A percentile compares a stretch with the other conserved stretches of the same genome.
phyloP scores from a whole-genome alignment of 441 rosid genomes.

The Geranium incanum region DNA sequence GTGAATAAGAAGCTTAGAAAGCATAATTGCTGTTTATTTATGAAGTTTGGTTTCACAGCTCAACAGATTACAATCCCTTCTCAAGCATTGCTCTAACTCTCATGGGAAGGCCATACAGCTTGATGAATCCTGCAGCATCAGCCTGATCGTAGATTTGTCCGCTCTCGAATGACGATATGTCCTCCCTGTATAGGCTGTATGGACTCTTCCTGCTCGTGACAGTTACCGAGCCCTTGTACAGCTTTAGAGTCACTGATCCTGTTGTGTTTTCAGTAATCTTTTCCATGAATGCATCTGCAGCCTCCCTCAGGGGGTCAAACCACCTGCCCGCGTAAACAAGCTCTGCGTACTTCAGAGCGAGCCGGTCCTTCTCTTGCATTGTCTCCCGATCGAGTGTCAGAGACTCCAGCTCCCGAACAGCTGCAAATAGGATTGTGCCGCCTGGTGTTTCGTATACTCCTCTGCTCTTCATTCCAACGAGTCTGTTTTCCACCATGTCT shows the following conservation, averaged over 20 bases:
- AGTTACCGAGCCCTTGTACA: constrained; percentile 66
- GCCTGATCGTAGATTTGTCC: constrained; percentile 6
- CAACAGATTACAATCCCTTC: neutral
- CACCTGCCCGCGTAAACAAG: constrained; percentile 92
- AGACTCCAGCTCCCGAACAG: constrained; percentile 72
- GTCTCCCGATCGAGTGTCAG: constrained; percentile 82
- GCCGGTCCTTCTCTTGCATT: constrained; percentile 66
- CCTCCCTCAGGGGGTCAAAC: constrained; percentile 81
- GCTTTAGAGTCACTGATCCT: constrained; percentile 61
- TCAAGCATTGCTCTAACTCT: constrained; percentile 7
- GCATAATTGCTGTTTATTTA: too few relatives aligned
- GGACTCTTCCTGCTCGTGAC: constrained; percentile 20
- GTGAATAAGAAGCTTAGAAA: too few relatives aligned
- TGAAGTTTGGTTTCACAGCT: neutral
- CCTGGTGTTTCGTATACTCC: constrained; percentile 99
- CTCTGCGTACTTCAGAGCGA: constrained; percentile 89
- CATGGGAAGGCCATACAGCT: constrained; percentile 3
- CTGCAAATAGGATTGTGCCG: constrained; percentile 72
- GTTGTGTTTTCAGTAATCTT: constrained; percentile 63
- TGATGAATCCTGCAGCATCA: neutral
- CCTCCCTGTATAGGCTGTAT: neutral
- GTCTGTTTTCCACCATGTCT: constrained; percentile 93
- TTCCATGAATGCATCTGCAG: constrained; percentile 86
- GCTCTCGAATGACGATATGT: constrained; percentile 1
- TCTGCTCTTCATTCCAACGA: constrained; percentile 95